Evolutionary conservation across 2,329 filamentous ascomycete genomes (phyloP).

Genomic region (Trichoderma cornu-damae): DNA sequence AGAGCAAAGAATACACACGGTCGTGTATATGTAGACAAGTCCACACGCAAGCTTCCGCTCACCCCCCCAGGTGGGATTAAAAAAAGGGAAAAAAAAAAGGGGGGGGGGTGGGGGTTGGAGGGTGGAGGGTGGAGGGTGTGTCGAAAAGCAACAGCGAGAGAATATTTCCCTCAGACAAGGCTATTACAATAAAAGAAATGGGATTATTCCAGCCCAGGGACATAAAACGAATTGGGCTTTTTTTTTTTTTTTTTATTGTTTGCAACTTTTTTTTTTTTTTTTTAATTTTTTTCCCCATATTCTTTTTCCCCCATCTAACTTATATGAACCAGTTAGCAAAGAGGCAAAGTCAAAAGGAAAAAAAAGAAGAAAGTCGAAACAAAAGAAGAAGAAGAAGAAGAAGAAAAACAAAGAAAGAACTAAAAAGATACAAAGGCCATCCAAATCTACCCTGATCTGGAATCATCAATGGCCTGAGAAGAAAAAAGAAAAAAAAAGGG

Average conservation of each 20-base stretch:
- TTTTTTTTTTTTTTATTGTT: too few relatives aligned
- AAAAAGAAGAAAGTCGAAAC: too few relatives aligned
- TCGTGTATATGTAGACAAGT: too few relatives aligned
- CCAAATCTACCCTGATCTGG: slow-evolving; percentile 16
- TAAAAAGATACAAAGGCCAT: slow-evolving; percentile 15
- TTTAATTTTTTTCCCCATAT: not conserved
- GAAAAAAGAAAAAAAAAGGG: too few relatives aligned
- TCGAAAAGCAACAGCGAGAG: not conserved
- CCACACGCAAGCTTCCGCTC: too few relatives aligned
- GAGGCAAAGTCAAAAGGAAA: not conserved
- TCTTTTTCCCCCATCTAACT: not conserved
- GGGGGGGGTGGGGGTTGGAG: too few relatives aligned
- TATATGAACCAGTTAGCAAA: slow-evolving; percentile 8
- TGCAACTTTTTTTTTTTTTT: too few relatives aligned
- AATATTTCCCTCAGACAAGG: slow-evolving; percentile 17
- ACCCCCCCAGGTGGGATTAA: not conserved
- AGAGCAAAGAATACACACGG: not conserved
- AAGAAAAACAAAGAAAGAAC: not conserved
- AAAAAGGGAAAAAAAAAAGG: not conserved
- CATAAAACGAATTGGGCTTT: too few relatives aligned
- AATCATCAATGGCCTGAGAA: slow-evolving; percentile 9
- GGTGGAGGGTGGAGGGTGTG: slow-evolving; percentile 9
- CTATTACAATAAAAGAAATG: too few relatives aligned
- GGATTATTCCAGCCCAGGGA: too few relatives aligned
- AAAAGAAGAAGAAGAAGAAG: too few relatives aligned